Conservation (phyloP, 2,329 filamentous ascomycete genomes). For the Colletotrichum lupini region DNA sequence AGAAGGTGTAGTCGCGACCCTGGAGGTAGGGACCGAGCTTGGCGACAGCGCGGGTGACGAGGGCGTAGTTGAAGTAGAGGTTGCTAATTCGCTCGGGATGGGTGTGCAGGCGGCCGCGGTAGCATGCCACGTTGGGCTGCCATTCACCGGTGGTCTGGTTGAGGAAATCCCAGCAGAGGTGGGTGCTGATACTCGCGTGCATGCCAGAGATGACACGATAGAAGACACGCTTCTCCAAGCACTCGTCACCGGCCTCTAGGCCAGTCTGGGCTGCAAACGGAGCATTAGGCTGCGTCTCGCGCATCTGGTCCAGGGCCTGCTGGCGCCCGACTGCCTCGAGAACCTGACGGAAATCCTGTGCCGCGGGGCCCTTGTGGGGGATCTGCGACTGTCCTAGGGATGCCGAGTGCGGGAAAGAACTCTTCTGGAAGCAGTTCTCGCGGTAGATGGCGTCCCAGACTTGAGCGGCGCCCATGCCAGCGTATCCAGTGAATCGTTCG, state of each 20-base stretch:
- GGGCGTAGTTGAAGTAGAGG: constrained; percentile 98
- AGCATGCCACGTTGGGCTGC: constrained; percentile 91
- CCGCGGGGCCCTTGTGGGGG: constrained; percentile 61
- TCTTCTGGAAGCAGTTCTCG: constrained; percentile 91
- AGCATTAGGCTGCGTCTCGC: constrained; percentile 64
- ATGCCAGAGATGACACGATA: constrained; percentile 95
- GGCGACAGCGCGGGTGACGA: constrained; percentile 90
- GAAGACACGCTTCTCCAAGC: constrained; percentile 98
- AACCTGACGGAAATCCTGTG: constrained; percentile 70
- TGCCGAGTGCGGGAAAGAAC: constrained; percentile 71
- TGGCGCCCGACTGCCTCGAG: constrained; percentile 69
- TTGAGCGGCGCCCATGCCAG: constrained; percentile 84
- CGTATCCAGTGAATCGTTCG: constrained; percentile 94
- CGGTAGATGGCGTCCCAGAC: constrained; percentile 98
- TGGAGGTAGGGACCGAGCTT: constrained; percentile 88
- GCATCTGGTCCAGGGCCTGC: constrained; percentile 69
- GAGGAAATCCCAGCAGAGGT: constrained; percentile 95
- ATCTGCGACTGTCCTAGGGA: constrained; percentile 59
- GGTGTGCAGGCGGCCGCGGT: constrained; percentile 83
- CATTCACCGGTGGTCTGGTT: constrained; percentile 95
- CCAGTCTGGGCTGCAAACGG: constrained; percentile 72
- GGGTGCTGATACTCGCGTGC: constrained; percentile 97
- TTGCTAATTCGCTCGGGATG: constrained; percentile 95
- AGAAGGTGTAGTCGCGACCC: constrained; percentile 81
- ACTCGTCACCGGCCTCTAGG: constrained; percentile 88